A percentile compares a stretch with the other conserved stretches of the same genome.
phyloP scores from a whole-genome alignment of 345 rosid genomes.

The Rhodamnia argentea region DNA sequence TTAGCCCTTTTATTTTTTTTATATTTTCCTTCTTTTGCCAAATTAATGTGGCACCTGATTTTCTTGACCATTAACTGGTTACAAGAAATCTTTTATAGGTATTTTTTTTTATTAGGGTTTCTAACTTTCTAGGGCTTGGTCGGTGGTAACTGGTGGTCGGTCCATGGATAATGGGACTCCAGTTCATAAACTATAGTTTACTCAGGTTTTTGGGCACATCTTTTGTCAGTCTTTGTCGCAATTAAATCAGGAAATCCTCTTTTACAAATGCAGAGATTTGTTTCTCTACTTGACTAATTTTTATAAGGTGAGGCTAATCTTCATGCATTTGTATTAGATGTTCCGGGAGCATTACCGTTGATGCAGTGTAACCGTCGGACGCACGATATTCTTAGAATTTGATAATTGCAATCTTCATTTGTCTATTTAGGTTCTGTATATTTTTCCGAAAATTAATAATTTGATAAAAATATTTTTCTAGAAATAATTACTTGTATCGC shows the following conservation, averaged over 20 bases:
- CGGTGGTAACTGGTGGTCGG: not conserved
- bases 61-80: not conserved
- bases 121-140: not conserved
- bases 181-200: not conserved
- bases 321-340: not conserved
- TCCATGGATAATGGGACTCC: not conserved
- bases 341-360: not conserved
- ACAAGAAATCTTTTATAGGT: not conserved
- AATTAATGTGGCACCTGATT: not conserved
- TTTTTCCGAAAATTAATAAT: rapidly evolving
- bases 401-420: not conserved
- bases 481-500: not conserved
- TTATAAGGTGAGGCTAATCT: not conserved
- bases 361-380: not conserved
- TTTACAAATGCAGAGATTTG: not conserved
- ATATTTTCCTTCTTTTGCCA: not conserved
- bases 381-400: not conserved
- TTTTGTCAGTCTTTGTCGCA: not conserved
- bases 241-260: not conserved
- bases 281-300: not conserved
- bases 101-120: not conserved
- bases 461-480: not conserved
- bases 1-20: not conserved
- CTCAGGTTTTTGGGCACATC: not conserved
- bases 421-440: not conserved